Evolutionary conservation across 2,329 filamentous ascomycete genomes (phyloP), one percentile per base, ranked within the genome.

Genomic region (Claviceps capensis): DNA sequence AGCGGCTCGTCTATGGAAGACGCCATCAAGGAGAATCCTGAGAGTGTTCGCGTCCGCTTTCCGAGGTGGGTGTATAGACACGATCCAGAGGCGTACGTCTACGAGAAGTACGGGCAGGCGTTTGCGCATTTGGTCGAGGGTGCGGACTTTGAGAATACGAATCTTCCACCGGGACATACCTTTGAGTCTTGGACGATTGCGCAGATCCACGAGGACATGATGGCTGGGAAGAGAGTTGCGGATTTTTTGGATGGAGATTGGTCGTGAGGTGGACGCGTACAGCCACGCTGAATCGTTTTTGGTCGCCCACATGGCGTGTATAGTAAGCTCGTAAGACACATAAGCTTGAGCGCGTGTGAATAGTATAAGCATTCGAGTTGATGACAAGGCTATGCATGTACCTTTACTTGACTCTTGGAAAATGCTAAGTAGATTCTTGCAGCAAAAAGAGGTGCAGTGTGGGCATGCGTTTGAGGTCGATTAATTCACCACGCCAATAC

Each of bases 71-170:
- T 54, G 16, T 54, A 26, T n/a, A 23, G 23, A 30, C 53, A 54
- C 42, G 53, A 54, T 14, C 49, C 53, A 4, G 53, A 54, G 42
- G 30, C 30, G 16, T 54, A 54, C 26, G 53, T 47, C 9, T 49
- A 52, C 13, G 53, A 54, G 30, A 54, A 52, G 41, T 54, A 43
- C 30, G 40, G 40, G 3, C 41, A 52, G 36, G 53, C 49, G 14
- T 49, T 40, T 38, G 46, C 38, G 17, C 51, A 52, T 41, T n/a
- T 52, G 6, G 19, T 46, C 9, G n/a, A 14, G 4, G 46, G 47
- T 3, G 4, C n/a, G 1, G 47, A 44, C 4, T 49, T 52, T 38
- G n/a, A 19, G 9, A 52, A 52, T 22, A 52, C 51, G 2, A 52
- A 52, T 19, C 14, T 49, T 6, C 51, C 51, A 1, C 51, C 30